A percentile compares a stretch with the other conserved stretches of the same genome.
These are phyloP conservation scores for Termitomyces sp. DNA, from an alignment of 768 basidiomycete genomes.

Conservation along the genomic window DNA sequence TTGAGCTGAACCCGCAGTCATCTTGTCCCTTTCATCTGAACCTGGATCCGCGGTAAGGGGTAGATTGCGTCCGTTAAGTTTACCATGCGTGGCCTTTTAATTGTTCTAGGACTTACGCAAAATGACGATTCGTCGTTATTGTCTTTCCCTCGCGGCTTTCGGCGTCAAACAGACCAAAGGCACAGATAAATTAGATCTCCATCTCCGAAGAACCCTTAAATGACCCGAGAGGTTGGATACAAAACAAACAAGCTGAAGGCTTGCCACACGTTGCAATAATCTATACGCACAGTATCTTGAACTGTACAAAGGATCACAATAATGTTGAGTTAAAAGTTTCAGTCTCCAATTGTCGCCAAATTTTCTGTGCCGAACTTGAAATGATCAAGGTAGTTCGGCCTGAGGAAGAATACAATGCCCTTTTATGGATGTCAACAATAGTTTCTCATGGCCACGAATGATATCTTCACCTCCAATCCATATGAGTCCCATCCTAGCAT, in stretches of 20 bases:
- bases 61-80: conserved; percentile 3
- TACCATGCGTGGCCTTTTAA: conserved; percentile 20
- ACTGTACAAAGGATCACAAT: too few species aligned
- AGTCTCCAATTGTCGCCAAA: too few species aligned
- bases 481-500: conserved; percentile 69
- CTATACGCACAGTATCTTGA: too few species aligned
- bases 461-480: conserved; percentile 59
- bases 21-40: conserved; percentile 15
- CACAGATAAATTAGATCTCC: conserved; percentile 11
- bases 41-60: conserved; percentile 16
- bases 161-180: conserved; percentile 2
- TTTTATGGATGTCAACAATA: conserved; percentile 14
- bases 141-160: conserved; percentile 28
- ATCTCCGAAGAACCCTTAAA: neutral
- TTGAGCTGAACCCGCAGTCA: neutral
- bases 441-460: conserved; percentile 22
- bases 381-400: neutral
- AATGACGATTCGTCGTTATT: conserved; percentile 30
- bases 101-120: conserved; percentile 31
- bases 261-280: neutral
- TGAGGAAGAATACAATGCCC: neutral
- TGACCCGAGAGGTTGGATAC: neutral
- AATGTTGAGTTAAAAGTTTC: too few species aligned
- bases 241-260: neutral
- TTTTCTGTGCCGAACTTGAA: neutral